Evolutionary conservation across 176 grass and related monocot genomes (phyloP), one percentile per base, ranked within the genome.

Genomic region (Aechmea fasciata): DNA sequence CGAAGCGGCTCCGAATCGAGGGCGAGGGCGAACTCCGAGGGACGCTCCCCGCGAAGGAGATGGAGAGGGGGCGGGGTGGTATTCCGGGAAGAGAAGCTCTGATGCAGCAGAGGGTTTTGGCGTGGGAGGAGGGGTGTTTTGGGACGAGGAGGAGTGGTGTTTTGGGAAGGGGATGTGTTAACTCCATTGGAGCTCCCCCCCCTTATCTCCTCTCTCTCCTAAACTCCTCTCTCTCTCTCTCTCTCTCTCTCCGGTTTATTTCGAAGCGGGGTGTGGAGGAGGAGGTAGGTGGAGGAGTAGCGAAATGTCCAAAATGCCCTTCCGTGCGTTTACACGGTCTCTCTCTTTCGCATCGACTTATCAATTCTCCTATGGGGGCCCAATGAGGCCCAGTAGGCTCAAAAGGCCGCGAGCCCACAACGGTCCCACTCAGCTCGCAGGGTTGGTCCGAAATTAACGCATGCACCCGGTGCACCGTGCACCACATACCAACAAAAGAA

Each of bases 111-210:
- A 64, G 41, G 57, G 69, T n/a, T 66, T 69, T 54, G 75, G 49
- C 24, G 77, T 52, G 33, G 28, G 68, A 33, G 14, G 64, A 2
- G 28, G 13, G 19, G 25, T 28, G 10, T 49, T 71, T 28, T 13
- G 73, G 80, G 15, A 33, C 10, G 1, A 55, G 57, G 48, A 48
- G 33, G 47, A 26, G 33, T 65, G 71, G 65, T 50, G 49, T 3
- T 71, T 12, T 48, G 10, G 10, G 26, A 64, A 75, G 25, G 41
- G 69, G 48, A 65, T 72, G 73, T 18, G 52, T 63, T 74, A 84
- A 72, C 79, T 85, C 89, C 89, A 87, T 90, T 53, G 18, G 69
- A 3, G 48, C 9, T 61, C 47, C 11, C 57, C 11, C 57, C 3
- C 59, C 57, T 52, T 73, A 22, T 25, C 72, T 71, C 13, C 66